These are phyloP conservation scores for Populus euphratica DNA, from an alignment of 345 rosid species.

Conservation along the genomic window DNA sequence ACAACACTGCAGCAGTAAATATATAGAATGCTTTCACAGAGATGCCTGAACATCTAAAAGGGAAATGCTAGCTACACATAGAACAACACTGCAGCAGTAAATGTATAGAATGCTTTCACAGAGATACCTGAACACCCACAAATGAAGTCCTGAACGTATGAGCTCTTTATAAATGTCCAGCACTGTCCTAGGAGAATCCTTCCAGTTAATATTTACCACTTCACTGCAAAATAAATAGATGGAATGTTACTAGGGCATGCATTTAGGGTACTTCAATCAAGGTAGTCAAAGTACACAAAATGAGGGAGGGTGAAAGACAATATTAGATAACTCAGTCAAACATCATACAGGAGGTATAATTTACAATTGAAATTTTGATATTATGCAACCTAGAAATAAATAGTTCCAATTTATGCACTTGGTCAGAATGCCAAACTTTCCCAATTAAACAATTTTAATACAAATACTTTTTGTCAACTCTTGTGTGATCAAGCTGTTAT, in stretches of 20 bases:
- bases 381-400: not conserved
- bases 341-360: not conserved
- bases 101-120: not conserved
- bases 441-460: not conserved
- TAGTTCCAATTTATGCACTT: not conserved
- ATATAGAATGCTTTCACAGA: not conserved
- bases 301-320: not conserved
- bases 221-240: constrained; percentile 36
- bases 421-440: not conserved
- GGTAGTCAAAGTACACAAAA: not conserved
- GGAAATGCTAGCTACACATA: not conserved
- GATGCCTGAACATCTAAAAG: constrained; percentile 61
- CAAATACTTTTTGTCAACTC: not conserved
- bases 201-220: constrained; percentile 49
- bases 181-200: constrained; percentile 62
- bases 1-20: not conserved
- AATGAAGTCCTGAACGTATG: constrained; percentile 65
- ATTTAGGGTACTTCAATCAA: not conserved
- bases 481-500: not conserved
- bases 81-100: not conserved
- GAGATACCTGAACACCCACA: constrained; percentile 90
- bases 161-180: constrained; percentile 78
- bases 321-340: not conserved
- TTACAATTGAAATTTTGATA: no score
- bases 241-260: not conserved